Conservation (phyloP, 2,329 filamentous ascomycete genomes). For the Alternaria alternata region DNA sequence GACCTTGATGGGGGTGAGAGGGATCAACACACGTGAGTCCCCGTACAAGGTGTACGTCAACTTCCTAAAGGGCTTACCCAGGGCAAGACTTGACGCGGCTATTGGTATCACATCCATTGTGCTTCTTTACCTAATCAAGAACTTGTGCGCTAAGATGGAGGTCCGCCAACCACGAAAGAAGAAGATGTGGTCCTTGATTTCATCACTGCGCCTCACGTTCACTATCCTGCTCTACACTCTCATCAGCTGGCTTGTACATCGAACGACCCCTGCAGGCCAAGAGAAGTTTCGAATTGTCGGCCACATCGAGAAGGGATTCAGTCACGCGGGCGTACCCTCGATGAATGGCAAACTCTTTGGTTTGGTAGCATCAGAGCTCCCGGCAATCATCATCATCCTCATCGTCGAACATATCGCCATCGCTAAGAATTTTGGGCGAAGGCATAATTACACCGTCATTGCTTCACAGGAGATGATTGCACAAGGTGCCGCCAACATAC, state of each 20-base stretch:
- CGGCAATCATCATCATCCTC: slow-evolving; percentile 85
- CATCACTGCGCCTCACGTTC: slow-evolving; percentile 85
- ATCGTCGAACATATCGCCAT: slow-evolving; percentile 96
- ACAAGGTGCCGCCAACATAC: slow-evolving; percentile 85
- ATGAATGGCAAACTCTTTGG: slow-evolving; percentile 71
- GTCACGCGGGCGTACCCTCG: slow-evolving; percentile 74
- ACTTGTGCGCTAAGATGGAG: slow-evolving; percentile 68
- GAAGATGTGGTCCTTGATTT: slow-evolving; percentile 83
- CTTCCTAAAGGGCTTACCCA: slow-evolving; percentile 74
- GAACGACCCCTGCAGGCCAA: slow-evolving; percentile 51
- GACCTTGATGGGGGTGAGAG: slow-evolving; percentile 77
- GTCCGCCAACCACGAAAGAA: slow-evolving; percentile 72
- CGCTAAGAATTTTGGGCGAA: slow-evolving; percentile 89
- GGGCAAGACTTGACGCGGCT: slow-evolving; percentile 78
- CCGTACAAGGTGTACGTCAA: slow-evolving; percentile 87
- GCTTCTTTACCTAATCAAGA: slow-evolving; percentile 71
- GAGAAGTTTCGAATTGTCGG: slow-evolving; percentile 74
- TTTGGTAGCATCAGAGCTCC: slow-evolving; percentile 74
- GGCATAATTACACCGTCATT: slow-evolving; percentile 93
- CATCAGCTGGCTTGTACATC: slow-evolving; percentile 80
- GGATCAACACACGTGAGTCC: slow-evolving; percentile 75
- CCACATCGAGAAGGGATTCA: slow-evolving; percentile 82
- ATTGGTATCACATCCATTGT: slow-evolving; percentile 85
- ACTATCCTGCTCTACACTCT: slow-evolving; percentile 89
- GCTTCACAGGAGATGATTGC: slow-evolving; percentile 94